phyloP scores from a whole-genome alignment of 768 basidiomycete genomes.

The Krasilnikovozyma curviuscula region DNA sequence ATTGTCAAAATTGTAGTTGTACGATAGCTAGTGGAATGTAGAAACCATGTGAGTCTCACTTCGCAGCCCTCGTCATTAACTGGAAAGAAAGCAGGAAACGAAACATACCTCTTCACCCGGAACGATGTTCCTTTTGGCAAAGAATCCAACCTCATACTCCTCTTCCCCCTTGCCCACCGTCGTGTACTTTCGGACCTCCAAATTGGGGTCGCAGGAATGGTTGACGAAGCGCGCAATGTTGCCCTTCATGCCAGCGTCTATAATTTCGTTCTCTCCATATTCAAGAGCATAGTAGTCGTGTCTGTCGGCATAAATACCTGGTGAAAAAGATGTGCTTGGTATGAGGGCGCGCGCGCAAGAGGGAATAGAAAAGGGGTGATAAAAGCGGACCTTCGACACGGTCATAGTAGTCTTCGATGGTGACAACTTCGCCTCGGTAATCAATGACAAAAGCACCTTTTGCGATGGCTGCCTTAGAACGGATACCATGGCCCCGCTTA shows the following conservation, averaged over 20 bases:
- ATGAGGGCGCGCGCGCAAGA: no score
- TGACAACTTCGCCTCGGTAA: conserved; percentile 27
- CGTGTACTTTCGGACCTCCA: conserved; percentile 26
- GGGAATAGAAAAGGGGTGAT: no score
- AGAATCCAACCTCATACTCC: conserved; percentile 29
- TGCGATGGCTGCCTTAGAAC: conserved; percentile 21
- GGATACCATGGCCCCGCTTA: conserved; percentile 25
- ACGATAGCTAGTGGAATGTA: no score
- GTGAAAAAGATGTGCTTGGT: no score
- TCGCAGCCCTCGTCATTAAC: no score
- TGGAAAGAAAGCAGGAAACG: no score
- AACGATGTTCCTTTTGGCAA: conserved; percentile 25
- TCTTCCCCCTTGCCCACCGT: conserved; percentile 24
- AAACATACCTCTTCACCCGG: conserved; percentile 24
- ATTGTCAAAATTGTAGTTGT: no score
- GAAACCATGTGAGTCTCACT: no score
- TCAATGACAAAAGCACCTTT: conserved; percentile 28
- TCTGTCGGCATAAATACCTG: conserved; percentile 18
- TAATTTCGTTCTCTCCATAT: conserved; percentile 29
- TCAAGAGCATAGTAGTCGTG: conserved; percentile 28
- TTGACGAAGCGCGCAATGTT: conserved; percentile 30
- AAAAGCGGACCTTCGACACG: no score
- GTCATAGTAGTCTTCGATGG: conserved; percentile 22
- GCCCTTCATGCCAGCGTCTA: conserved; percentile 28
- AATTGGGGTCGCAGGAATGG: conserved; percentile 27